Base-by-base conservation (phyloP, 352 stramenopile genomes). In the Phytophthora macrochlamydospora region DNA sequence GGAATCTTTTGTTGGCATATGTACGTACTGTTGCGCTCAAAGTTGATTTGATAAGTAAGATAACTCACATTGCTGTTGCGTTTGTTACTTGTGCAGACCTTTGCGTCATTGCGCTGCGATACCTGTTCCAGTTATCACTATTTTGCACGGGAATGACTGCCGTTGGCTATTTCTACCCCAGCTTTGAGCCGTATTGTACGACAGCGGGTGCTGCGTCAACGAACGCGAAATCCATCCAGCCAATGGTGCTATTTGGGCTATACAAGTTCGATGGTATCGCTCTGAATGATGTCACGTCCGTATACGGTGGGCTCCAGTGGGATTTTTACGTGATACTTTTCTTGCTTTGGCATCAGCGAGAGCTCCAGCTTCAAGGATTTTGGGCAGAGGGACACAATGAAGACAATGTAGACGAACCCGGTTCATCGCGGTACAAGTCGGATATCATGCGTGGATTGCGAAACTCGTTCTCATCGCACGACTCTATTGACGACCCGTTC, bases 221-320 rank as follows among this genome's bases (percentile, higher is more conserved):
- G 12, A 84, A 85, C 49, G 74, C 79, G 8, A 84, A 90, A 46
- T 65, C 85, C 9, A 89, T 96, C 35, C 89, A 95, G 52, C 81
- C 84, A 0, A 81, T 92, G 24, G 84, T 95, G 9, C 55, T 95
- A n/a, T 69, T 95, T 51, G 89, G 89, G 2, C 55, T 96, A 31
- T 96, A 93, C 73, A 96, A 96, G 64, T 95, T 93, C 30, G 87
- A 96, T 43, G 89, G 87, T 0, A 74, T 72, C 44, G 78, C 81
- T 28, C 82, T 90, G 11, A 50, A 79, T n/a, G 70, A 61, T 28
- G 62, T 88, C 38, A 85, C 62, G 7, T 78, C 75, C 0, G 85
- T 92, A 18, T 90, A 90, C 29, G 65, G 73, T 30, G 89, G 89
- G 11, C 59, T 96, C 9, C 84, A 94, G 62, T 96, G 89, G 89